phyloP scores from a whole-genome alignment of 2,329 filamentous ascomycete genomes.

The Penicillium sp. region DNA sequence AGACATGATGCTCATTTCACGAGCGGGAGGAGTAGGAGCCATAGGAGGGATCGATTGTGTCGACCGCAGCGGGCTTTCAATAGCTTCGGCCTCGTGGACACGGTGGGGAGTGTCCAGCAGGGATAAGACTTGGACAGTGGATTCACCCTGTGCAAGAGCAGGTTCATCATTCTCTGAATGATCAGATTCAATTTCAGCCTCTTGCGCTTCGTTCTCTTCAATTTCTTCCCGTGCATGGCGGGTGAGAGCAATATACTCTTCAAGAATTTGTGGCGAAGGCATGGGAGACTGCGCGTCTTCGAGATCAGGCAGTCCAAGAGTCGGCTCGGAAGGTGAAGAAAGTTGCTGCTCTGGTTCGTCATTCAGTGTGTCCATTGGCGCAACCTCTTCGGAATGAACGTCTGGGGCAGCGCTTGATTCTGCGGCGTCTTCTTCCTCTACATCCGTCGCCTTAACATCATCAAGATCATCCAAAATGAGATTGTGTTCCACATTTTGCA shows the following conservation, averaged over 20 bases:
- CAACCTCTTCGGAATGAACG: not conserved
- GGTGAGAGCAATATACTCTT: not conserved
- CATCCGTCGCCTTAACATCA: not conserved
- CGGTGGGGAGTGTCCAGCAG: slow-evolving; percentile 31
- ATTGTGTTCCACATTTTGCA: slow-evolving; percentile 7
- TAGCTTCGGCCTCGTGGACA: slow-evolving; percentile 23
- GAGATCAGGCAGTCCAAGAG: slow-evolving; percentile 14
- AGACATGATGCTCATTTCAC: slow-evolving; percentile 13
- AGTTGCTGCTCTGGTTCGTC: not conserved
- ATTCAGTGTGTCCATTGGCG: not conserved
- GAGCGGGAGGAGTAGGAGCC: slow-evolving; percentile 30
- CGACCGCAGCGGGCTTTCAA: slow-evolving; percentile 21
- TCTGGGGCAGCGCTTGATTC: not conserved
- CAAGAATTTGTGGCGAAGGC: not conserved
- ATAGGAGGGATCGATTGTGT: slow-evolving; percentile 27
- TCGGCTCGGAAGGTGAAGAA: slow-evolving; percentile 10
- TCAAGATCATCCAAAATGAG: slow-evolving; percentile 5
- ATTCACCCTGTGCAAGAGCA: slow-evolving; percentile 28
- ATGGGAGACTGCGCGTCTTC: slow-evolving; percentile 10
- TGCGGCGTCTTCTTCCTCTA: not conserved
- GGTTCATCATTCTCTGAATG: slow-evolving; percentile 30
- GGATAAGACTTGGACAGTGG: slow-evolving; percentile 18
- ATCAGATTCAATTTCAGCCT: slow-evolving; percentile 24
- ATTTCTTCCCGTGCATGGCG: slow-evolving; percentile 20
- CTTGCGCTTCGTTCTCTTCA: slow-evolving; percentile 5